A percentile compares a stretch with the other conserved stretches of the same genome.
Evolutionary conservation across 2,329 filamentous ascomycete genomes (phyloP).

Genomic region (Alternaria brassicicola): DNA sequence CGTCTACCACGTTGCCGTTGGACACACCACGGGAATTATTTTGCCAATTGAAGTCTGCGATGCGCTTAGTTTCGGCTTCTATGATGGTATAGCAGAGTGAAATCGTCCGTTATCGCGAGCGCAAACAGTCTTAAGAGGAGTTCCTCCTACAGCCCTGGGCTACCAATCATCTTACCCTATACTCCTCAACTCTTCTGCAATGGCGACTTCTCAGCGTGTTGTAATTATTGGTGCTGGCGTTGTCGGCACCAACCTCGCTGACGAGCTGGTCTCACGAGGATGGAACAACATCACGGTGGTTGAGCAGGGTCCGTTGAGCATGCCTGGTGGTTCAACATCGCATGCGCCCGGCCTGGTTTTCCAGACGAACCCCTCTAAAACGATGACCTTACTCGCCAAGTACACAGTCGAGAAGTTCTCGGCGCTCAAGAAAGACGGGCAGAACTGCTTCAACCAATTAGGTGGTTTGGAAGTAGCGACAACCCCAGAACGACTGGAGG

Average conservation of each 20-base stretch:
- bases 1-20: conserved; percentile 15
- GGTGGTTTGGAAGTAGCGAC: conserved; percentile 68
- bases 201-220: conserved; percentile 50
- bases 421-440: conserved; percentile 53
- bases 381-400: conserved; percentile 63
- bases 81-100: conserved; percentile 15
- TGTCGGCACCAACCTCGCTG: conserved; percentile 67
- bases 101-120: conserved; percentile 33
- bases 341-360: conserved; percentile 70
- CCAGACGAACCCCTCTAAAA: conserved; percentile 65
- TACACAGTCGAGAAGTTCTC: conserved; percentile 68
- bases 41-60: conserved; percentile 27
- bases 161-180: conserved; percentile 2
- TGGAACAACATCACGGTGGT: conserved; percentile 69
- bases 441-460: conserved; percentile 66
- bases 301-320: conserved; percentile 66
- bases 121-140: conserved; percentile 21
- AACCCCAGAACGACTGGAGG: conserved; percentile 63
- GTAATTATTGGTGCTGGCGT: conserved; percentile 63
- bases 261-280: conserved; percentile 67
- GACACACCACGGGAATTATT: conserved; percentile 29
- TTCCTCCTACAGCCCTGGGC: neutral
- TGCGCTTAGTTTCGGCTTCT: conserved; percentile 35
- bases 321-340: conserved; percentile 70
- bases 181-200: conserved; percentile 11